A percentile compares a stretch with the other conserved stretches of the same genome.
Conservation (phyloP, 345 rosid genomes). For the Luvunga scandens region DNA sequence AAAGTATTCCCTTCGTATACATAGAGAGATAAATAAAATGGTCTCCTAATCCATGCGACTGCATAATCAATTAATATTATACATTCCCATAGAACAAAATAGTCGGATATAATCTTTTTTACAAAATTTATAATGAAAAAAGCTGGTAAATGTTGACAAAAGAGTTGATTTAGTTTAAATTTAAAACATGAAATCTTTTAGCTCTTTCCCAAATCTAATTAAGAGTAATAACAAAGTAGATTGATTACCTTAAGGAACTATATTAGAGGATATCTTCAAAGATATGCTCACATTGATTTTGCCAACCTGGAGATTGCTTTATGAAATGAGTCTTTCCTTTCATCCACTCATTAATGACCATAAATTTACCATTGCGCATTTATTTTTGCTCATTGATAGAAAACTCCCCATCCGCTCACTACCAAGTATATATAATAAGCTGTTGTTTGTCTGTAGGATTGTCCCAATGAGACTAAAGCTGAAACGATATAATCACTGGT, state of each 20-base stretch:
- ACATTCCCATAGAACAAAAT: neutral
- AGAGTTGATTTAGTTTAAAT: slow-evolving; percentile 23
- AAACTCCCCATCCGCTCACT: slow-evolving; percentile 7
- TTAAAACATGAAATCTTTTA: slow-evolving; percentile 8
- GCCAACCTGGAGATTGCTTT: slow-evolving; percentile 28
- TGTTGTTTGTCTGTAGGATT: neutral
- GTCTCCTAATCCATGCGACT: slow-evolving; percentile 27
- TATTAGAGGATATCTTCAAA: neutral
- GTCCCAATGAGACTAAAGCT: neutral
- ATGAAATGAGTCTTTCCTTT: neutral
- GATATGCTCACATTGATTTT: slow-evolving; percentile 11
- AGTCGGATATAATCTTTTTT: neutral
- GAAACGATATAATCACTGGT: neutral
- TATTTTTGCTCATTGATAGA: neutral
- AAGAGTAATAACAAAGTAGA: slow-evolving; percentile 3
- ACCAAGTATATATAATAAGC: neutral
- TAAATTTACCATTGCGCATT: neutral
- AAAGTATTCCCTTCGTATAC: slow-evolving; percentile 12
- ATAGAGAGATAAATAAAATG: slow-evolving; percentile 14
- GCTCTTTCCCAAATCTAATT: neutral
- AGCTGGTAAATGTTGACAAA: slow-evolving; percentile 1
- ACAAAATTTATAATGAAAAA: neutral
- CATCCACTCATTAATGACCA: slow-evolving; percentile 11
- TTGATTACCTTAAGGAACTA: slow-evolving; percentile 1
- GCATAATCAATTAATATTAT: neutral